Evolutionary conservation across 208 protist species (phyloP).

Genomic region (Blastocrithidia nonstop): DNA sequence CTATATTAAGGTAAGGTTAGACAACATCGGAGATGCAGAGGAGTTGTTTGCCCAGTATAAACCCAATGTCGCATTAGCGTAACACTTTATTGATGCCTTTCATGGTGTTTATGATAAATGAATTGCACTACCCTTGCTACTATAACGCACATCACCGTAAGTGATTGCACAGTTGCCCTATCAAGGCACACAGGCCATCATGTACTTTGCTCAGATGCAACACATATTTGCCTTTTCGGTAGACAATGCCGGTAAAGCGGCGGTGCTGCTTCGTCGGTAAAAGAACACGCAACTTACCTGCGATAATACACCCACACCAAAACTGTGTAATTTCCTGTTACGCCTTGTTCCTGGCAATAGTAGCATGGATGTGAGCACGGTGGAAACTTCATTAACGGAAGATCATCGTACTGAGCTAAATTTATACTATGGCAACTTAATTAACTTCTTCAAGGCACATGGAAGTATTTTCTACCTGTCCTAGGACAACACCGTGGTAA

Average conservation of each 20-base stretch:
- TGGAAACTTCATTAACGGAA: constrained; percentile 15
- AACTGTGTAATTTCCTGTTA: constrained; percentile 33
- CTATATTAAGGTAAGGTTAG: constrained; percentile 37
- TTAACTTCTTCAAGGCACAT: constrained; percentile 42
- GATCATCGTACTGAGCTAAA: constrained; percentile 23
- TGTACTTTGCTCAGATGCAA: constrained; percentile 87
- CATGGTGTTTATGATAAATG: constrained; percentile 37
- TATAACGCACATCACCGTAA: constrained; percentile 27
- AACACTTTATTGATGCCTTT: constrained; percentile 41
- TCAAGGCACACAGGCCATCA: constrained; percentile 35
- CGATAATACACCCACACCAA: constrained; percentile 64
- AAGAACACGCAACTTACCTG: constrained; percentile 40
- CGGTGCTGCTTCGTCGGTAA: constrained; percentile 48
- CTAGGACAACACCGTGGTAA: constrained; percentile 45
- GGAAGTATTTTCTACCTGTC: constrained; percentile 50
- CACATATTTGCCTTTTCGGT: constrained; percentile 76
- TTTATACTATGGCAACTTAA: constrained; percentile 41
- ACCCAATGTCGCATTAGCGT: constrained; percentile 18
- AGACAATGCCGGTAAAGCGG: constrained; percentile 11
- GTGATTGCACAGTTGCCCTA: constrained; percentile 39
- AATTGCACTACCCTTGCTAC: constrained; percentile 63
- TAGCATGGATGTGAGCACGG: constrained; percentile 22
- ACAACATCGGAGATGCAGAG: constrained; percentile 43
- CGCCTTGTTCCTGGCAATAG: constrained; percentile 27
- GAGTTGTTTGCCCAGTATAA: constrained; percentile 26